Evolutionary conservation across 2,329 filamentous ascomycete genomes (phyloP), one percentile per base, ranked within the genome.

Genomic region (Stachybotrys chartarum): DNA sequence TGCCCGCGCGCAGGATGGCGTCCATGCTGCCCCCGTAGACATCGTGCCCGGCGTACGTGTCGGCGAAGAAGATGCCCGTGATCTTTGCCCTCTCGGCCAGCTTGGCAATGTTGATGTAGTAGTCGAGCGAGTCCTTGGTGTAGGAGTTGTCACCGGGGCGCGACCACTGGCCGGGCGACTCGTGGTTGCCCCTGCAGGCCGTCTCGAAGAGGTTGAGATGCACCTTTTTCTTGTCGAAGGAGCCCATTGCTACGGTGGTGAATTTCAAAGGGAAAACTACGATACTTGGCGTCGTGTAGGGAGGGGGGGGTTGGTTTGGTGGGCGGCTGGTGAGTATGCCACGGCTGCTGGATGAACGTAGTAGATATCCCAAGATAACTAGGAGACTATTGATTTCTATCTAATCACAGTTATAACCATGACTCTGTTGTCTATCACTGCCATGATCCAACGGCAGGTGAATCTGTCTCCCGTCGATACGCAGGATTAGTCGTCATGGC

Each of bases 41-140:
- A 69, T 85, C 82, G 61, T 85, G 84, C 6, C 79, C 79, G 6
- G 78, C 80, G 57, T 45, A 56, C 52, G 49, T 56, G 35, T 56
- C 55, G 6, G 55, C 52, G 50, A 54, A 51, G 49, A 59, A 59
- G 35, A 57, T 45, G 39, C 52, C 54, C 30, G 47, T 57, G 53
- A 59, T 55, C 42, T 54, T 54, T 7, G 54, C 58, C 24, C 52
- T 54, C 35, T 59, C 58, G 14, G 55, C 31, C 1, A 59, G 53
- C 42, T 58, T 58, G 12, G 58, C 58, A n/a, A 59, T 24, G 11
- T 56, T 50, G 24, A 58, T 53, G 54, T 54, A 59, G 52, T 58
- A 59, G 12, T 54, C 50, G 6, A 58, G 42, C 5, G 44, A 51
- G 42, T 55, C 42, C 51, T 58, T 58, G n/a, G 53, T 42, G 46